Percentiles rank a stretch among this genome's conserved stretches.
These are phyloP conservation scores for Pulveroboletus sp. DNA, from an alignment of 1,284 basidiomycete species.

Conservation along the genomic window DNA sequence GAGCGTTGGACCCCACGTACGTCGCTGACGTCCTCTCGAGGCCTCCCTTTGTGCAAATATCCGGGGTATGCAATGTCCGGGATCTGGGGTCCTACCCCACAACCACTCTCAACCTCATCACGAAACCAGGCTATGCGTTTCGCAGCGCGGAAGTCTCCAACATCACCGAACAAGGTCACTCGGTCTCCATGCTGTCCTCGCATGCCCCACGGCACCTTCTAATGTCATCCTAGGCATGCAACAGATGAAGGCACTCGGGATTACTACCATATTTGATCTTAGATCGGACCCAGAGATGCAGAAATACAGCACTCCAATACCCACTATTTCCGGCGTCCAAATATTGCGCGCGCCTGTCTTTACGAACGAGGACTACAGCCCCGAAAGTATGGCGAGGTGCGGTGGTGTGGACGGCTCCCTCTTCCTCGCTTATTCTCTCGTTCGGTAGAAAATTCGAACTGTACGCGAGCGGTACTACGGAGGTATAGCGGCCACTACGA, in stretches of 20 bases:
- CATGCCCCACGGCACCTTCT: neutral
- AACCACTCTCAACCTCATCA: slow-evolving; percentile 46
- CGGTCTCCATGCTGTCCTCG: neutral
- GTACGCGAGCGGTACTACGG: slow-evolving; percentile 78
- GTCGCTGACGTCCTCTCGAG: slow-evolving; percentile 61
- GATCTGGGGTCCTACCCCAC: slow-evolving; percentile 67
- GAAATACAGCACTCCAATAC: slow-evolving; percentile 67
- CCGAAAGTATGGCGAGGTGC: slow-evolving; percentile 78
- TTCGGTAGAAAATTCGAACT: slow-evolving; percentile 61
- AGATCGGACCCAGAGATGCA: slow-evolving; percentile 75
- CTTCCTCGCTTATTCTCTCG: slow-evolving; percentile 20
- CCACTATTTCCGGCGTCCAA: slow-evolving; percentile 60
- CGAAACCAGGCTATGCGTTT: slow-evolving; percentile 56
- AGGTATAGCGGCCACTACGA: slow-evolving; percentile 43
- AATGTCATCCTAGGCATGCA: slow-evolving; percentile 49
- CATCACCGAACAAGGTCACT: slow-evolving; percentile 67
- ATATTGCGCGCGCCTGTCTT: slow-evolving; percentile 67
- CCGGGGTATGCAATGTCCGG: slow-evolving; percentile 71
- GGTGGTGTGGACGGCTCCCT: slow-evolving; percentile 41
- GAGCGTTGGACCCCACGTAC: slow-evolving; percentile 63
- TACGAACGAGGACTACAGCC: slow-evolving; percentile 72
- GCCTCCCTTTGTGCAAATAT: slow-evolving; percentile 65
- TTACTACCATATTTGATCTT: slow-evolving; percentile 69
- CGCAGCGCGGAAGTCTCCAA: slow-evolving; percentile 70
- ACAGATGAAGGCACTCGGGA: slow-evolving; percentile 58